Evolutionary conservation across 2,329 filamentous ascomycete genomes (phyloP).

Genomic region (Plectosphaerella cucumerina): DNA sequence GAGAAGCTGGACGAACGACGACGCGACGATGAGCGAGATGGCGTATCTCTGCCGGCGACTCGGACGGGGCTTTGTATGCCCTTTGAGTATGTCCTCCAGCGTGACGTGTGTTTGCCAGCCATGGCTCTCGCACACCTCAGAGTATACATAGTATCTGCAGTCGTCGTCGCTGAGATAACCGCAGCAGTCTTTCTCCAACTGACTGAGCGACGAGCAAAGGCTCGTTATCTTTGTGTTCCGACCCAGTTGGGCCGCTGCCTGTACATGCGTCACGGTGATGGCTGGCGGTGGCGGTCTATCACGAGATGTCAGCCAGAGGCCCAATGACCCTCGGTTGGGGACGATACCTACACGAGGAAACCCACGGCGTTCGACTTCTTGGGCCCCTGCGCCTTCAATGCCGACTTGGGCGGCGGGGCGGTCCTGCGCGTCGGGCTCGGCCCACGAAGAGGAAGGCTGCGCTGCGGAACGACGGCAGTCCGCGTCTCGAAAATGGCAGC

Average conservation of each 20-base stretch:
- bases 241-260: neutral
- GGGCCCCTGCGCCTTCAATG: no score
- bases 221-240: constrained; percentile 2
- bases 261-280: neutral
- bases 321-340: no score
- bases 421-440: no score
- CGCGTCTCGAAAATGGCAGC: neutral
- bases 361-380: no score
- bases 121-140: neutral
- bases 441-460: no score
- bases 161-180: constrained; percentile 13
- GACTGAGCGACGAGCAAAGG: constrained; percentile 8
- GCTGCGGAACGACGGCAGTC: neutral
- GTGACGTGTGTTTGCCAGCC: constrained; percentile 5
- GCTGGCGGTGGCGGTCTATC: neutral
- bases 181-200: constrained; percentile 4
- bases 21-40: constrained; percentile 17
- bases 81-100: constrained; percentile 13
- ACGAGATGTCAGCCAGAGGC: no score
- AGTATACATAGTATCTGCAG: constrained; percentile 14
- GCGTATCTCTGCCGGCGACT: constrained; percentile 15
- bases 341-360: no score
- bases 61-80: constrained; percentile 3
- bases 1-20: constrained; percentile 20
- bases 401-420: no score